A percentile compares a stretch with the other conserved stretches of the same genome.
Conservation (phyloP, 345 rosid genomes). For the Gossypium stocksii region DNA sequence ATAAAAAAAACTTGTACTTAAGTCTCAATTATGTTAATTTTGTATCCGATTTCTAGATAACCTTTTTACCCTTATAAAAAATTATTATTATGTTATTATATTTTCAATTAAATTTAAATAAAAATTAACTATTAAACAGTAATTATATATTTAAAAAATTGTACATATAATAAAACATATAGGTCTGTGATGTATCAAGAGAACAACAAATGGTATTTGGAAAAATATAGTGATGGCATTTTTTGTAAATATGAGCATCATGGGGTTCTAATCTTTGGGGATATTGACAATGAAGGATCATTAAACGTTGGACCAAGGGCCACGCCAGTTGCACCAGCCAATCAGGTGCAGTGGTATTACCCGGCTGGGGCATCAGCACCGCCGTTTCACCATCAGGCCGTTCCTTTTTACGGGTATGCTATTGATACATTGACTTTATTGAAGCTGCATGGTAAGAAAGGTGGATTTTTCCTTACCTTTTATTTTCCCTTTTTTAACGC, state of each 20-base stretch:
- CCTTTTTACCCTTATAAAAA: too few relatives aligned
- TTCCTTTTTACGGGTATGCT: constrained; percentile 73
- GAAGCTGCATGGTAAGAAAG: not conserved
- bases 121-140: too few relatives aligned
- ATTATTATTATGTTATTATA: too few relatives aligned
- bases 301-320: constrained; percentile 49
- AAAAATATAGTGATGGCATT: not conserved
- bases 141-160: too few relatives aligned
- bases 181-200: too few relatives aligned
- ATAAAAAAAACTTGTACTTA: too few relatives aligned
- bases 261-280: not conserved
- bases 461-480: constrained; percentile 1
- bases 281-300: constrained; percentile 40
- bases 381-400: constrained; percentile 59
- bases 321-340: constrained; percentile 45
- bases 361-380: constrained; percentile 45
- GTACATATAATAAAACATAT: too few relatives aligned
- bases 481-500: not conserved
- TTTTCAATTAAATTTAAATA: too few relatives aligned
- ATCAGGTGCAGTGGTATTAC: constrained; percentile 81
- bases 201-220: not conserved
- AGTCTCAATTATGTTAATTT: too few relatives aligned
- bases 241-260: constrained; percentile 15
- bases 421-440: not conserved
- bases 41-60: too few relatives aligned